Percentiles rank a stretch among this genome's conserved stretches.
These are phyloP conservation scores for Microthlaspi erraticum DNA, from an alignment of 345 rosid species.

Conservation along the genomic window DNA sequence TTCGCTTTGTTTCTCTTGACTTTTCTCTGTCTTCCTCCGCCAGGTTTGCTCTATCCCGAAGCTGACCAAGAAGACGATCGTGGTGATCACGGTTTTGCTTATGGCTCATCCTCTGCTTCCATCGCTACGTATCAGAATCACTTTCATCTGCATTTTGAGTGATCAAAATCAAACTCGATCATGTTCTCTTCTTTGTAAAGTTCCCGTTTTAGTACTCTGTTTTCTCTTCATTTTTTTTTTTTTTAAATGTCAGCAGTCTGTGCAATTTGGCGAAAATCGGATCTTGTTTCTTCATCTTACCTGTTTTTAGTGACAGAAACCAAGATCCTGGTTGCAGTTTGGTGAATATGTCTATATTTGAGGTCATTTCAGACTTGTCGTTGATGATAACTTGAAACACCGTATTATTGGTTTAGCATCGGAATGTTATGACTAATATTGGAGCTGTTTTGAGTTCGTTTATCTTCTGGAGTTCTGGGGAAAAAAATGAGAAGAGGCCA, in stretches of 20 bases:
- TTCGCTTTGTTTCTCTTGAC: conserved; percentile 65
- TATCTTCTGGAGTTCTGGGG: background rate
- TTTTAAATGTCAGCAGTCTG: background rate
- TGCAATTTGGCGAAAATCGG: conserved; percentile 8
- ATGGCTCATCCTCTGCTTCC: conserved; percentile 29
- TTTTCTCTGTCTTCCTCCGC: conserved; percentile 68
- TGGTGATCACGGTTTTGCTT: conserved; percentile 12
- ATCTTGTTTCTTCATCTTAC: background rate
- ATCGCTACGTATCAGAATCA: conserved; percentile 28
- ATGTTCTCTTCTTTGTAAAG: conserved; percentile 12
- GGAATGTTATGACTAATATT: background rate
- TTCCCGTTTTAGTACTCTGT: conserved; percentile 2
- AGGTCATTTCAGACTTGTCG: background rate
- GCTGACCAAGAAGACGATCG: conserved; percentile 26
- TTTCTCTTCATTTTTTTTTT: background rate
- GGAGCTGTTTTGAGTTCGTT: conserved; percentile 1
- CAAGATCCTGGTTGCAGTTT: conserved; percentile 9
- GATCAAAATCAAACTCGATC: background rate
- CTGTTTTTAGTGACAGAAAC: background rate
- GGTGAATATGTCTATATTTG: background rate
- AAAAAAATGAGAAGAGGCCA: background rate
- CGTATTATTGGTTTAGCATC: background rate
- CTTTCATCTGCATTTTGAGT: conserved; percentile 41
- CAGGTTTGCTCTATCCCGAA: conserved; percentile 50
- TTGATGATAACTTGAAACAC: background rate